phyloP scores from a whole-genome alignment of 768 basidiomycete genomes.

The Gymnopilus junonius region DNA sequence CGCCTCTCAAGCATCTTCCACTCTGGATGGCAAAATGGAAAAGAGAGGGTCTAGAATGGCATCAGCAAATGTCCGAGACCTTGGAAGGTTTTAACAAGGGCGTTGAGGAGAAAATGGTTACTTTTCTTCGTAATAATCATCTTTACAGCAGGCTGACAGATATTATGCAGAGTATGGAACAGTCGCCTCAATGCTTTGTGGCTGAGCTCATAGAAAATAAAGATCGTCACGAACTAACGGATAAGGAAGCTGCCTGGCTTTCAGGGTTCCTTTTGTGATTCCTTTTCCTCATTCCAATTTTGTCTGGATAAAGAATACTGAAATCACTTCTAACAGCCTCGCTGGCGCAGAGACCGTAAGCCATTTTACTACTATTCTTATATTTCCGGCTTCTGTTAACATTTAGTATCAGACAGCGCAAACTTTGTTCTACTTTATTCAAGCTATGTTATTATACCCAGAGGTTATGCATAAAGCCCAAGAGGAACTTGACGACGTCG shows the following conservation, averaged over 20 bases:
- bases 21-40: slow-evolving; percentile 1
- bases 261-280: neutral
- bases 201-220: neutral
- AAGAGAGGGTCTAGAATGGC: neutral
- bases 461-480: neutral
- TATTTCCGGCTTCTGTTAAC: neutral
- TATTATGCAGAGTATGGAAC: neutral
- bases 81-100: neutral
- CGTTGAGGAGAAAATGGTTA: neutral
- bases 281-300: neutral
- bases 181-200: neutral
- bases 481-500: neutral
- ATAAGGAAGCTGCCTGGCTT: neutral
- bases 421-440: neutral
- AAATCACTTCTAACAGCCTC: neutral
- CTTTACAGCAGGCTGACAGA: neutral
- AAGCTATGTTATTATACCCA: neutral
- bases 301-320: neutral
- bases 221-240: neutral
- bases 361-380: neutral
- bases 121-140: neutral
- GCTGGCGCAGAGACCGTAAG: neutral
- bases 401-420: neutral
- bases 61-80: neutral
- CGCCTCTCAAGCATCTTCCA: neutral